Conservation (phyloP, 2,329 filamentous ascomycete genomes). For the Colletotrichum filicis region DNA sequence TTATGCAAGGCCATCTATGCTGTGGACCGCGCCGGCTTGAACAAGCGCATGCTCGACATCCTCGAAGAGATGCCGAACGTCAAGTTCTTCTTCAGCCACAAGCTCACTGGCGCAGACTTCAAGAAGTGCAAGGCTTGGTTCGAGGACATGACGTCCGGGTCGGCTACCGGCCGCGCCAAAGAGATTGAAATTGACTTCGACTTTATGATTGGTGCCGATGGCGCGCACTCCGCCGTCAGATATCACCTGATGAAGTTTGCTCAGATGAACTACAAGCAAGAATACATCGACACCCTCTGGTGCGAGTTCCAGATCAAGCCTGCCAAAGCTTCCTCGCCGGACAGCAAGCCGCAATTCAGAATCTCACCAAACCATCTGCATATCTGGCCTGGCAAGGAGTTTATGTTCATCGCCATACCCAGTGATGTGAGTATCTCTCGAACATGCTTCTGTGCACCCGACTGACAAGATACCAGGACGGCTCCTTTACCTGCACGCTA, state of each 20-base stretch:
- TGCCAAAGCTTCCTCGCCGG: conserved; percentile 52
- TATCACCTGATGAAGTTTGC: conserved; percentile 97
- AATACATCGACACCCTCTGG: conserved; percentile 97
- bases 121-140: conserved; percentile 86
- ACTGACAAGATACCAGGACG: conserved; percentile 66
- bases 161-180: conserved; percentile 56
- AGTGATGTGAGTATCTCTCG: conserved; percentile 59
- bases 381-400: conserved; percentile 94
- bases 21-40: conserved; percentile 85
- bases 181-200: conserved; percentile 92
- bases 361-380: conserved; percentile 95
- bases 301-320: conserved; percentile 90
- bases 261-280: conserved; percentile 89
- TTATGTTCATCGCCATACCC: conserved; percentile 99
- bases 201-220: conserved; percentile 93
- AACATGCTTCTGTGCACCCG: background rate
- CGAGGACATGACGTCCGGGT: conserved; percentile 61
- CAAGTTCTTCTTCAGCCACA: conserved; percentile 91
- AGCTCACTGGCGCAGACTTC: conserved; percentile 91
- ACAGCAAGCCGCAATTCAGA: conserved; percentile 62
- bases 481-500: conserved; percentile 93
- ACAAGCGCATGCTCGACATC: conserved; percentile 84
- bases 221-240: conserved; percentile 89
- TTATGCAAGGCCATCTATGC: conserved; percentile 78
- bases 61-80: conserved; percentile 89